Conservation (phyloP, 345 rosid species). For the Passiflora organensis region DNA sequence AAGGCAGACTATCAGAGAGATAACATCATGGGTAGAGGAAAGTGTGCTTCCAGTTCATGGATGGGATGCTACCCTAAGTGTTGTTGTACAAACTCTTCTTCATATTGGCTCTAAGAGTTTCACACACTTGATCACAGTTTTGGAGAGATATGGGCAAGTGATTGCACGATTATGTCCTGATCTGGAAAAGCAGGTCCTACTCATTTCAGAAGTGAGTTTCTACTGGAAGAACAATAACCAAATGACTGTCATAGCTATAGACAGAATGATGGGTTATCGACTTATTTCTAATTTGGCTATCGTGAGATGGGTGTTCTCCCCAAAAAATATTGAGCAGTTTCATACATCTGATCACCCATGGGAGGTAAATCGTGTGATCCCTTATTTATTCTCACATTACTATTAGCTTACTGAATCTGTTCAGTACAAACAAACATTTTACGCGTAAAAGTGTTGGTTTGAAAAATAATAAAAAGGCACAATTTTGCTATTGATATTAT, state of each 20-base stretch:
- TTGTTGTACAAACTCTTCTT: constrained; percentile 82
- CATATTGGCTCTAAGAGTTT: constrained; percentile 97
- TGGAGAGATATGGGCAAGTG: constrained; percentile 95
- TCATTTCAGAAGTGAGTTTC: constrained; percentile 73
- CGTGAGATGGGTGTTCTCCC: constrained; percentile 90
- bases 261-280: constrained; percentile 99
- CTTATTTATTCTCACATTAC: not conserved
- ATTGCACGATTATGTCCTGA: constrained; percentile 70
- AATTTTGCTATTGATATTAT: not conserved
- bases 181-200: constrained; percentile 67
- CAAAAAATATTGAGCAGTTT: constrained; percentile 68
- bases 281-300: constrained; percentile 91
- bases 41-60: constrained; percentile 63
- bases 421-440: too few species aligned
- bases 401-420: not conserved
- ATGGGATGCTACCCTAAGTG: constrained; percentile 53
- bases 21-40: constrained; percentile 81
- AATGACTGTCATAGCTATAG: constrained; percentile 83
- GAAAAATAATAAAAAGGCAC: too few species aligned
- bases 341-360: constrained; percentile 83
- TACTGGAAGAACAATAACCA: constrained; percentile 85
- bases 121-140: constrained; percentile 86
- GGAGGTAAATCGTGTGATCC: constrained; percentile 54
- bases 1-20: constrained; percentile 72
- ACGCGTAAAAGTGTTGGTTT: too few species aligned